phyloP scores from a whole-genome alignment of 2,329 filamentous ascomycete species.

The Pseudopithomyces maydicus region DNA sequence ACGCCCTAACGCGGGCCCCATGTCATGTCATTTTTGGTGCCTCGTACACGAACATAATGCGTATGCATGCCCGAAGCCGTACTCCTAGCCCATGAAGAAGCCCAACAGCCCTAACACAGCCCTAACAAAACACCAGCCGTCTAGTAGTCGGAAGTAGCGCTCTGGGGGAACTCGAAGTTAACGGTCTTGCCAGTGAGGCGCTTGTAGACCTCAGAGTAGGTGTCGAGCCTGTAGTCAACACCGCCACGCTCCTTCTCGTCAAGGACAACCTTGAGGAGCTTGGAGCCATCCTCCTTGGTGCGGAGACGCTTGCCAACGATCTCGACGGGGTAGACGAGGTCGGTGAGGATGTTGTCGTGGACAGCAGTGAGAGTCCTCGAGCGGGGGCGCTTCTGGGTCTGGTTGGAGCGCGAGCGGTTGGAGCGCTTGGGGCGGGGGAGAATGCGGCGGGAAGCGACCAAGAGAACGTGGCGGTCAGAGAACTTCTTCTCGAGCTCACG shows the following conservation, averaged over 20 bases:
- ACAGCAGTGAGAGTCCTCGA: slow-evolving; percentile 97
- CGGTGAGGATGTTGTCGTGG: slow-evolving; percentile 96
- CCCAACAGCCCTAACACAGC: slow-evolving; percentile 24
- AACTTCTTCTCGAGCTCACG: slow-evolving; percentile 99
- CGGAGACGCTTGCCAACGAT: slow-evolving; percentile 99
- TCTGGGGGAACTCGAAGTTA: slow-evolving; percentile 98
- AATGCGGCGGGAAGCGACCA: slow-evolving; percentile 98
- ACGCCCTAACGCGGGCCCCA: slow-evolving; percentile 36
- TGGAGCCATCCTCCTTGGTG: slow-evolving; percentile 98
- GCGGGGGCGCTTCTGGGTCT: slow-evolving; percentile 98
- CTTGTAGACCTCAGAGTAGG: slow-evolving; percentile 99
- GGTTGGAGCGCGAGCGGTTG: slow-evolving; percentile 91
- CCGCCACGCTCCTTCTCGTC: slow-evolving; percentile 99
- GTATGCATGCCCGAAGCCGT: slow-evolving; percentile 46
- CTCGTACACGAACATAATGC: slow-evolving; percentile 39
- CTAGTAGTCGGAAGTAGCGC: slow-evolving; percentile 79
- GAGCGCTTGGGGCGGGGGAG: slow-evolving; percentile 98
- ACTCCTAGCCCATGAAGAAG: slow-evolving; percentile 43
- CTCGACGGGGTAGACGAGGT: slow-evolving; percentile 99
- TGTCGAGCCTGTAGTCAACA: slow-evolving; percentile 99
- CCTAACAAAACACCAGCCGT: slow-evolving; percentile 40
- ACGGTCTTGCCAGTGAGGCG: slow-evolving; percentile 95
- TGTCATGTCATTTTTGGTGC: slow-evolving; percentile 47
- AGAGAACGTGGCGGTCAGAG: slow-evolving; percentile 99
- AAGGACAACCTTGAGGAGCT: slow-evolving; percentile 97